Base-by-base conservation (phyloP, 2,329 filamentous ascomycete species). In the Microcyclosporella mali region DNA sequence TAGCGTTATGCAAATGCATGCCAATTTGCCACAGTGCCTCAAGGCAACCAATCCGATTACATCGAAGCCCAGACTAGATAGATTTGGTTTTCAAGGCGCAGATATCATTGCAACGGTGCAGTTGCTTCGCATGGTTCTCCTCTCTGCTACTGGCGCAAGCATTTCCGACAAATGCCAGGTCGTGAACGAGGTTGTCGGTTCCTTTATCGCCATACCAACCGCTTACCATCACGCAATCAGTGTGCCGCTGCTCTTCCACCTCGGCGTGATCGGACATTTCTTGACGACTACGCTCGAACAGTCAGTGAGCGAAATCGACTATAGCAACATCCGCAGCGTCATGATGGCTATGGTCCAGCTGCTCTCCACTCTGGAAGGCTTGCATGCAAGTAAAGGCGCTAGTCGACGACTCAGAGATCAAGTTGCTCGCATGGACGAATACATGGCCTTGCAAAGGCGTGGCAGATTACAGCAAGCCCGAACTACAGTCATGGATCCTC, bases 151-250 rank as follows among this genome's bases (percentile, higher is more conserved):
- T 38, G 66, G 66, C 41, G 61, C 61, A 11, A 65, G 58, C 3
- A 57, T 70, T 1, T 63, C 67, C 29, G 55, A 67, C 40, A 67
- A 67, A 47, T 72, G 70, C 42, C 58, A 66, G 19, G 62, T 72
- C 11, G 68, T 66, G 4, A 63, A 63, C 33, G 67, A 71, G 46
- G 59, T 72, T 4, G 55, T 72, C 6, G 58, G 61, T 36, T 64
- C 62, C 3, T 71, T 73, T 45, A 58, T 58, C 3, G 60, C 58
- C 6, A 63, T 71, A 16, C 70, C 70, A 0, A 56, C 65, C 6
- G 61, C 65, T 25, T 72, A 71, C 50, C 50, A 71, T 15, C 62
- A 63, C 45, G 70, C 68, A 2, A 72, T 73, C 33, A 71, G 67
- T 45, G 63, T 66, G 8, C 70, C 70, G 15, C 56, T 72, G 43